These are phyloP conservation scores for Lasiosphaeria hispida DNA, from an alignment of 495 filamentous ascomycete genomes.

Conservation along the genomic window DNA sequence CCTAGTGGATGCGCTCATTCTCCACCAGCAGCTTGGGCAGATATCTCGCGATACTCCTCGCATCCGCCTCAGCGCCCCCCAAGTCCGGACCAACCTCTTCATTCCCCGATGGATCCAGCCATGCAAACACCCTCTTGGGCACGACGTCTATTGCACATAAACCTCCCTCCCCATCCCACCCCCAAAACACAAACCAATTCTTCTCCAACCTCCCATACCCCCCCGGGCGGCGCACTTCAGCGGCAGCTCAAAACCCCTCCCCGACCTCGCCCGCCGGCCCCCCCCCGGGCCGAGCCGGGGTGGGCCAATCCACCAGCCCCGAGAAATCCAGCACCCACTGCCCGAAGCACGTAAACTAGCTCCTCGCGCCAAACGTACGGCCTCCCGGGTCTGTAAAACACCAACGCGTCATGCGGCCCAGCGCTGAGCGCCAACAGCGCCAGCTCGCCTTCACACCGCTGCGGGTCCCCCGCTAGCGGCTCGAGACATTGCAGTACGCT, in stretches of 20 bases:
- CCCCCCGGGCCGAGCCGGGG: neutral
- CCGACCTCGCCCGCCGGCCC: conserved; percentile 3
- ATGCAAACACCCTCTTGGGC: conserved; percentile 46
- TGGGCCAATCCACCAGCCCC: conserved; percentile 42
- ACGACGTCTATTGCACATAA: conserved; percentile 51
- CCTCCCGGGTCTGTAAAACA: conserved; percentile 49
- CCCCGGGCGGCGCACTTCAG: conserved; percentile 46
- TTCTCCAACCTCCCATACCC: conserved; percentile 46
- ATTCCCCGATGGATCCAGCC: conserved; percentile 28
- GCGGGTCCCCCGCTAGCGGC: conserved; percentile 22
- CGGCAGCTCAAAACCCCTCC: conserved; percentile 35
- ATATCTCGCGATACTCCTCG: conserved; percentile 40
- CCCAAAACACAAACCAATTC: conserved; percentile 60
- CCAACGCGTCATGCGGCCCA: conserved; percentile 52
- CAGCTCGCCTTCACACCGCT: conserved; percentile 42
- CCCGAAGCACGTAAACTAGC: conserved; percentile 49
- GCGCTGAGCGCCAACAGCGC: conserved; percentile 34
- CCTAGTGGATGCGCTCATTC: conserved; percentile 51
- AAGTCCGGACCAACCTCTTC: conserved; percentile 44
- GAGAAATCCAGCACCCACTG: conserved; percentile 52
- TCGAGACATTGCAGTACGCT: conserved; percentile 37
- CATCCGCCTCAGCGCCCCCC: conserved; percentile 32
- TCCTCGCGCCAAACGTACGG: conserved; percentile 53
- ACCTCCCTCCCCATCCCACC: conserved; percentile 36
- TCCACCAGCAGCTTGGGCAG: conserved; percentile 32